Base-by-base conservation (phyloP, 306 rosid species). In the Adenanthera pavonina region DNA sequence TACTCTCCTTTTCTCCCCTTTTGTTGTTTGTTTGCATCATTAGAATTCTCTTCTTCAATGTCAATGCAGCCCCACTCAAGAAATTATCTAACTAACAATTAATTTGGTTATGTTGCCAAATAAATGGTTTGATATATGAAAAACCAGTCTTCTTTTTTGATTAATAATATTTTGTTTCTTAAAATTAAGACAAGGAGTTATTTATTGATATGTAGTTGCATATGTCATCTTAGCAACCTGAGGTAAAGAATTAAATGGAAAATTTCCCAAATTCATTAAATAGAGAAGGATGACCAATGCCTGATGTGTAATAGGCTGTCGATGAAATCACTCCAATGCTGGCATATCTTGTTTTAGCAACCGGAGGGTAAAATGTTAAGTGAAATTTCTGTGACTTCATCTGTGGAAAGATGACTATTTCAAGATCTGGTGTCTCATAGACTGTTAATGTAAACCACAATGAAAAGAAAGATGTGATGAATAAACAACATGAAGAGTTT, bases 31-130 rank as follows among this genome's bases (percentile, higher is more conserved):
- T 11, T 48, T n/a, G 2, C 47, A 56, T 9, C 2, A 13, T 75
- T 65, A 51, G 70, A 48, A 46, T 60, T 69, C 25, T 75, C 64
- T 36, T 72, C 60, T 79, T 69, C 53, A 25, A 25, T 25, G 30
- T 25, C 30, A 34, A 54, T 33, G 19, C 19, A 69, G 25, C 53
- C 51, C n/a, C 44, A 46, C 60, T 25, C 30, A 46, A 62, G 46
- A n/a, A 68, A 73, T 52, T 69, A 62, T 69, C 43, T 25, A 30
- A 9, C 59, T 61, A 40, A 9, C 12, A n/a, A 36, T 71, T 44
- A 47, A 47, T 77, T 16, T 70, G 66, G 33, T 62, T 82, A 43
- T 69, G 61, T 78, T 69, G 20, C 64, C 25, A 72, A 48, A 68
- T 12, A 69, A 43, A 30, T 73, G 20, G 30, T n/a, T 68, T 68